phyloP scores from a whole-genome alignment of 2,329 filamentous ascomycete species.

The Fusarium sp. region DNA sequence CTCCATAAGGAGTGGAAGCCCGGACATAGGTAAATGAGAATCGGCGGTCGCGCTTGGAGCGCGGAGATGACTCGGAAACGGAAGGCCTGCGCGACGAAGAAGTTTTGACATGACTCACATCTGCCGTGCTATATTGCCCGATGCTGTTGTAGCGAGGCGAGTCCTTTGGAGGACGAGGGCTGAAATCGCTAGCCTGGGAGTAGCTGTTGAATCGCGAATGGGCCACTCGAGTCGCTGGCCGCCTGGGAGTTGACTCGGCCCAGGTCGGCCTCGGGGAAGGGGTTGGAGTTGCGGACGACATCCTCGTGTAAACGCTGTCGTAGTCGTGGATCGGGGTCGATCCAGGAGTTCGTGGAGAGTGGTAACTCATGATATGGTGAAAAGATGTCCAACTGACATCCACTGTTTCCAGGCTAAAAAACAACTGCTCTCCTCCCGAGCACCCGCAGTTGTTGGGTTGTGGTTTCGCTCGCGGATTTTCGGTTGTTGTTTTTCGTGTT shows the following conservation, averaged over 20 bases:
- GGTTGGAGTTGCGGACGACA: slow-evolving; percentile 66
- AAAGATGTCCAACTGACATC: slow-evolving; percentile 50
- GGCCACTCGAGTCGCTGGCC: slow-evolving; percentile 64
- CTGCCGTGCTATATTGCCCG: slow-evolving; percentile 72
- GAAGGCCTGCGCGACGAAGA: slow-evolving; percentile 58
- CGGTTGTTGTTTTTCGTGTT: slow-evolving; percentile 44
- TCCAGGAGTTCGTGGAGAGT: slow-evolving; percentile 56
- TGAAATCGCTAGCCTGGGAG: slow-evolving; percentile 51
- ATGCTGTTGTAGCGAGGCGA: slow-evolving; percentile 72
- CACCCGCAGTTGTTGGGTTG: slow-evolving; percentile 41
- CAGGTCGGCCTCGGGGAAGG: slow-evolving; percentile 66
- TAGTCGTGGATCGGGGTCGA: slow-evolving; percentile 63
- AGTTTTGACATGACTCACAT: slow-evolving; percentile 69
- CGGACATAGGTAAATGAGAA: slow-evolving; percentile 69
- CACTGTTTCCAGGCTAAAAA: slow-evolving; percentile 36
- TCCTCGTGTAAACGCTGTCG: slow-evolving; percentile 60
- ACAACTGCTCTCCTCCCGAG: slow-evolving; percentile 46
- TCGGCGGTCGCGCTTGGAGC: slow-evolving; percentile 63
- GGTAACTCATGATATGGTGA: slow-evolving; percentile 55
- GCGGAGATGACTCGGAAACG: slow-evolving; percentile 50
- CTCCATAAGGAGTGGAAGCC: slow-evolving; percentile 68
- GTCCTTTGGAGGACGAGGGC: slow-evolving; percentile 61
- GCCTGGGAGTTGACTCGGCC: slow-evolving; percentile 62
- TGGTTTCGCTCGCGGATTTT: slow-evolving; percentile 19
- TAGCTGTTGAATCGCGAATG: slow-evolving; percentile 54